phyloP scores from a whole-genome alignment of 2,329 filamentous ascomycete genomes.

The Bipolaris victoriae region DNA sequence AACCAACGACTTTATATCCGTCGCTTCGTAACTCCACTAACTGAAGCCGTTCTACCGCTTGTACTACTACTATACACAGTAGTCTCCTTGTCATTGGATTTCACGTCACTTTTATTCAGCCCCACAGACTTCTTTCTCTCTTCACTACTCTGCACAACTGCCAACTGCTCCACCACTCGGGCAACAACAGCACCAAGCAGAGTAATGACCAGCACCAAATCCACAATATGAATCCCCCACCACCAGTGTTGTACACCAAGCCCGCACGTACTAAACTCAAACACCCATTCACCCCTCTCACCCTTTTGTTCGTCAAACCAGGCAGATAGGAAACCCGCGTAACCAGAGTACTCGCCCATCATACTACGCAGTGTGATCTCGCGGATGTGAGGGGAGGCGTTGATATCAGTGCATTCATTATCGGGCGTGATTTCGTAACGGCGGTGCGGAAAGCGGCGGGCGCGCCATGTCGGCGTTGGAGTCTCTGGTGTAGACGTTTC shows the following conservation, averaged over 20 bases:
- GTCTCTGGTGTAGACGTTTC: not conserved
- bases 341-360: slow-evolving; percentile 97
- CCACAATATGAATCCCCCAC: slow-evolving; percentile 78
- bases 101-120: not conserved
- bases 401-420: slow-evolving; percentile 23
- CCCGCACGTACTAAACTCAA: slow-evolving; percentile 78
- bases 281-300: slow-evolving; percentile 82
- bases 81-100: not conserved
- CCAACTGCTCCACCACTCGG: not conserved
- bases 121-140: not conserved
- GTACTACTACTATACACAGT: not conserved
- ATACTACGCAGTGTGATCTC: slow-evolving; percentile 96
- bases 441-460: slow-evolving; percentile 27
- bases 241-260: slow-evolving; percentile 89
- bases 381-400: slow-evolving; percentile 65
- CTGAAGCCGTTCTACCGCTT: not conserved
- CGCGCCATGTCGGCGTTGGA: slow-evolving; percentile 29
- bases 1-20: slow-evolving; percentile 1
- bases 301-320: slow-evolving; percentile 79
- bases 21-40: slow-evolving; percentile 1
- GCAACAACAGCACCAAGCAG: not conserved
- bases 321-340: slow-evolving; percentile 82
- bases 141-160: not conserved
- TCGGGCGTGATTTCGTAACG: slow-evolving; percentile 46
- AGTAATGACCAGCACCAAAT: slow-evolving; percentile 12